Conservation (phyloP, 2,329 filamentous ascomycete species). For the Chrysoporthe puriensis region DNA sequence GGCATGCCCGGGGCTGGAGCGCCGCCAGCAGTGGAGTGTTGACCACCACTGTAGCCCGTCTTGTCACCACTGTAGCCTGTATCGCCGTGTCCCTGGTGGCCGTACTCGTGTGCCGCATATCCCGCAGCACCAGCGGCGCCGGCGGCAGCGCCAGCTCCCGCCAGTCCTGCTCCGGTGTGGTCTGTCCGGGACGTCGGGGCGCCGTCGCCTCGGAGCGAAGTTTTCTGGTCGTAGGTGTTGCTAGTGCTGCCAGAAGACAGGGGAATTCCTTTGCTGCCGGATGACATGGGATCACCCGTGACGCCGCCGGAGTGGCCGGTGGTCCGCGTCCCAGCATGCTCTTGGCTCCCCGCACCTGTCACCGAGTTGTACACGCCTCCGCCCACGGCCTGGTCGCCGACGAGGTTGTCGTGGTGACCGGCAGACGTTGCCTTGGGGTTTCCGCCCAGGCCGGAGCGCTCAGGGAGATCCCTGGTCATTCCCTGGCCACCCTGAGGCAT, state of each 20-base stretch:
- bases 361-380: constrained; percentile 16
- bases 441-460: background rate
- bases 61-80: constrained; percentile 12
- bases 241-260: background rate
- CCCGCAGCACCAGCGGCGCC: constrained; percentile 24
- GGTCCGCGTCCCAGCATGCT: constrained; percentile 7
- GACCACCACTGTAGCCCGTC: constrained; percentile 14
- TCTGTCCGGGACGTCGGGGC: constrained; percentile 27
- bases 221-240: constrained; percentile 22
- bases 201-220: constrained; percentile 16
- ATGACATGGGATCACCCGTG: constrained; percentile 20
- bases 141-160: constrained; percentile 3
- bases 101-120: constrained; percentile 26
- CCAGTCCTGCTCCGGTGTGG: constrained; percentile 20
- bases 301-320: constrained; percentile 10
- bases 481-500: constrained; percentile 16
- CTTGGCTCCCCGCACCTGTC: constrained; percentile 21
- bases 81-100: constrained; percentile 15
- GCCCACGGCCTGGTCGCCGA: constrained; percentile 3
- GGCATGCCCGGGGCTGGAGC: constrained; percentile 17
- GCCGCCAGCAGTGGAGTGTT: background rate
- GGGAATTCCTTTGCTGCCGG: constrained; percentile 13
- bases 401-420: background rate
- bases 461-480: constrained; percentile 15
- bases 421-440: background rate